phyloP scores from a whole-genome alignment of 805 yeast species.

The Candida railenensis region DNA sequence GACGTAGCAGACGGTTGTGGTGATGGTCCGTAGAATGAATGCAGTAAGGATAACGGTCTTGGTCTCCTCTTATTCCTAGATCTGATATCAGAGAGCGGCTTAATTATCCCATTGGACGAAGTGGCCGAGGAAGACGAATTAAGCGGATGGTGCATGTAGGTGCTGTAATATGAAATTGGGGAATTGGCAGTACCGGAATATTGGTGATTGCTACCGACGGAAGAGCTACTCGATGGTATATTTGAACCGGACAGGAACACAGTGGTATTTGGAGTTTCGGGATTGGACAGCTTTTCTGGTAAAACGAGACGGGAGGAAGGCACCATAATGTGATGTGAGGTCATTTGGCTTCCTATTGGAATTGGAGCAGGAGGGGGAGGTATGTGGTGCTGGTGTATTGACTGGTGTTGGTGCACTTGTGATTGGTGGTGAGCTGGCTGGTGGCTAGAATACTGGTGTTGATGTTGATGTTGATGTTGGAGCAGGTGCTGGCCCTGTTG shows the following conservation, averaged over 20 bases:
- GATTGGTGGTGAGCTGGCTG: slow-evolving; percentile 5
- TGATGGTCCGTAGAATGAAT: slow-evolving; percentile 24
- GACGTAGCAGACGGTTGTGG: not conserved
- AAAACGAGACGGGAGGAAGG: slow-evolving; percentile 3
- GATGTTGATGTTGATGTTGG: slow-evolving; percentile 6
- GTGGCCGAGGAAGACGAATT: slow-evolving; percentile 9
- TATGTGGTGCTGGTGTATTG: slow-evolving; percentile 1
- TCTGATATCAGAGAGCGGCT: slow-evolving; percentile 2
- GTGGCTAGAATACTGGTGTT: slow-evolving; percentile 2
- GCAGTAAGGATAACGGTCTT: slow-evolving; percentile 35
- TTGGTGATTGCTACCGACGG: slow-evolving; percentile 5
- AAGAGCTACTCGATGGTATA: not conserved
- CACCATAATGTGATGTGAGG: not conserved
- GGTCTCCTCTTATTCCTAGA: slow-evolving; percentile 40
- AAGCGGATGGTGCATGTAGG: slow-evolving; percentile 4
- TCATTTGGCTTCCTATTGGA: slow-evolving; percentile 6
- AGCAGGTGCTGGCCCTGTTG: slow-evolving; percentile 1
- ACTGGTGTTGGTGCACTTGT: slow-evolving; percentile 5
- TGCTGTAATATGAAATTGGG: not conserved
- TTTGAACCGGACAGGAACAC: not conserved
- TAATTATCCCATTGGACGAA: not conserved
- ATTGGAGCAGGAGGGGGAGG: slow-evolving; percentile 3
- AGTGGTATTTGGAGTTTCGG: slow-evolving; percentile 3
- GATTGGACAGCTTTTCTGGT: slow-evolving; percentile 2
- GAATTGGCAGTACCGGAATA: slow-evolving; percentile 3